Percentiles rank a stretch among this genome's conserved stretches.
Evolutionary conservation across 331 rosid species (phyloP).

Genomic region (Quercus phellos): DNA sequence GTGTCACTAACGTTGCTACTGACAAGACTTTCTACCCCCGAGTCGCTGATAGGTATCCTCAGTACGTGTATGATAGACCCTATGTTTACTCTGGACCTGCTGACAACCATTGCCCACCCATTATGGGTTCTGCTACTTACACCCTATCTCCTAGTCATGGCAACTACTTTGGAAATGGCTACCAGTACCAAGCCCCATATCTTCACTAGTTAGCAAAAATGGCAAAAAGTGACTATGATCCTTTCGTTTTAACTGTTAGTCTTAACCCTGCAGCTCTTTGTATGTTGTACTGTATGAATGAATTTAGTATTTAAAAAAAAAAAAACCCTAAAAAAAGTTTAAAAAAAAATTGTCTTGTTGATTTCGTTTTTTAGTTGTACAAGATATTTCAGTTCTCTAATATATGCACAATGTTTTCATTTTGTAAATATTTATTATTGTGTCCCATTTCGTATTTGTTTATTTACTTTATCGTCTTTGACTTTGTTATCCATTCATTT

Average conservation of each 20-base stretch:
- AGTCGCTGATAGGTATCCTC: slow-evolving; percentile 88
- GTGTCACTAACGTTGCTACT: slow-evolving; percentile 47
- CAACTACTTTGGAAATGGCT: slow-evolving; percentile 88
- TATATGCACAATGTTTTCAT: slow-evolving; percentile 55
- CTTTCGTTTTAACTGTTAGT: slow-evolving; percentile 66
- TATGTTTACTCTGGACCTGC: slow-evolving; percentile 67
- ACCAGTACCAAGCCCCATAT: slow-evolving; percentile 88
- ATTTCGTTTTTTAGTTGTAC: slow-evolving; percentile 53
- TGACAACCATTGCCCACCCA: slow-evolving; percentile 69
- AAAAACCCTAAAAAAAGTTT: slow-evolving; percentile 24
- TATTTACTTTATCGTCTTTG: background rate
- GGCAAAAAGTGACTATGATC: slow-evolving; percentile 55
- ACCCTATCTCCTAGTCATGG: slow-evolving; percentile 69
- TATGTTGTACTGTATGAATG: slow-evolving; percentile 57
- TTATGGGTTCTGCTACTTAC: slow-evolving; percentile 61
- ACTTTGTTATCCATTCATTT: background rate
- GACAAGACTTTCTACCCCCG: slow-evolving; percentile 71
- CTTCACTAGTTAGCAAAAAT: slow-evolving; percentile 67
- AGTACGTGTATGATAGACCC: slow-evolving; percentile 65
- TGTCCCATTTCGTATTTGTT: background rate
- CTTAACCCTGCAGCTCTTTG: slow-evolving; percentile 67
- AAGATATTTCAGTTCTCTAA: slow-evolving; percentile 69
- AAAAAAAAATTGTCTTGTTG: slow-evolving; percentile 34
- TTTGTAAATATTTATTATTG: slow-evolving; percentile 24
- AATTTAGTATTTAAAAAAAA: slow-evolving; percentile 46